Evolutionary conservation across 805 yeast genomes (phyloP).

Genomic region (Naumovozyma dairenensis): DNA sequence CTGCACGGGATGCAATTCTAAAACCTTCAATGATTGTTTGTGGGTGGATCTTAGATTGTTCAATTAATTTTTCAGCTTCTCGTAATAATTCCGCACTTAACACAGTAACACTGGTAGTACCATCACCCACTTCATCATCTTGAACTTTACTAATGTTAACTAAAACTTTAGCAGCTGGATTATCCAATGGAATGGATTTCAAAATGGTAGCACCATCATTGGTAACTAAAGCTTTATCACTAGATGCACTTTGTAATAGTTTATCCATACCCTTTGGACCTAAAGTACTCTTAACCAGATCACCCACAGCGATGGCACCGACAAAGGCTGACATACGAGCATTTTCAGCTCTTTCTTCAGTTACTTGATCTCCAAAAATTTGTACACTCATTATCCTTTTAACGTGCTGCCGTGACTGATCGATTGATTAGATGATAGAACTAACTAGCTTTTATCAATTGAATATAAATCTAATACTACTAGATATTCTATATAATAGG

Average conservation of each 20-base stretch:
- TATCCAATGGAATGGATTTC: constrained; percentile 87
- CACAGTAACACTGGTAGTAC: constrained; percentile 93
- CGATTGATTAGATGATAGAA: background rate
- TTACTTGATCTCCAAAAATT: constrained; percentile 93
- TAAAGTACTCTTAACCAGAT: constrained; percentile 82
- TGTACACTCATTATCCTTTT: constrained; percentile 47
- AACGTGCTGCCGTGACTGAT: background rate
- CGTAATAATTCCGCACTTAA: constrained; percentile 82
- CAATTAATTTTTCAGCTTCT: constrained; percentile 89
- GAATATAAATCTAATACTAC: too few species aligned
- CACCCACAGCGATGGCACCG: constrained; percentile 99
- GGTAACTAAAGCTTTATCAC: constrained; percentile 73
- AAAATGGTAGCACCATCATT: constrained; percentile 98
- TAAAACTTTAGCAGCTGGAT: constrained; percentile 93
- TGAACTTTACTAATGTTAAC: constrained; percentile 94
- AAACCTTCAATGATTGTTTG: constrained; percentile 95
- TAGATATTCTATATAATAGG: too few species aligned
- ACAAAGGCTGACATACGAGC: constrained; percentile 96
- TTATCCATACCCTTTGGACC: constrained; percentile 99
- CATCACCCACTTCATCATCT: constrained; percentile 98
- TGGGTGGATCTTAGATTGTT: constrained; percentile 82
- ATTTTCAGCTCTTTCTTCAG: constrained; percentile 95
- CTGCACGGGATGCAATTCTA: constrained; percentile 80
- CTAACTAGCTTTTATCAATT: background rate
- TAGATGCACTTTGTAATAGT: constrained; percentile 74